These are phyloP conservation scores for Xylaria curta DNA, from an alignment of 495 filamentous ascomycete genomes.

Conservation along the genomic window DNA sequence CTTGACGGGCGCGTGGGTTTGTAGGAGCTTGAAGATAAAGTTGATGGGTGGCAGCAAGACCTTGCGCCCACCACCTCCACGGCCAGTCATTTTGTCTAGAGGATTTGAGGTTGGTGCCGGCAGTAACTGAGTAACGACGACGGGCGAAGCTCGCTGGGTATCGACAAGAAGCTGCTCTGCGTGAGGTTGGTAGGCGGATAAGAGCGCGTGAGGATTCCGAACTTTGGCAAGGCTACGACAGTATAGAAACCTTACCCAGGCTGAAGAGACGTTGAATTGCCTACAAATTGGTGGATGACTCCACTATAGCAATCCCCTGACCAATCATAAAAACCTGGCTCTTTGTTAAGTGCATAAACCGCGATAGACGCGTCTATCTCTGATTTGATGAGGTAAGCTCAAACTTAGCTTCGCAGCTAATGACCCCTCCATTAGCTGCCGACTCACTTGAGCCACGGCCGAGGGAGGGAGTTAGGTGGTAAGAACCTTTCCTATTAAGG, in stretches of 20 bases:
- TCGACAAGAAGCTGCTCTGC: conserved; percentile 17
- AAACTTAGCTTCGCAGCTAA: background rate
- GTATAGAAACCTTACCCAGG: conserved; percentile 1
- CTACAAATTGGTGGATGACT: background rate
- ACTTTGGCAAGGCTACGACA: conserved; percentile 33
- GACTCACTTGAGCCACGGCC: background rate
- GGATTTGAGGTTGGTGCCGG: background rate
- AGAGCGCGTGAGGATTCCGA: conserved; percentile 14
- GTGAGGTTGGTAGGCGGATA: conserved; percentile 14
- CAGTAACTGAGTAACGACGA: background rate
- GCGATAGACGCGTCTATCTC: conserved; percentile 6
- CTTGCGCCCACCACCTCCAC: conserved; percentile 80
- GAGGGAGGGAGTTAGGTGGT: background rate
- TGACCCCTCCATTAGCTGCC: conserved; percentile 2
- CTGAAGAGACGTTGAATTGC: conserved; percentile 1
- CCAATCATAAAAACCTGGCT: background rate
- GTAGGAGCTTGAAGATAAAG: conserved; percentile 96
- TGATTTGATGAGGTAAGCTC: background rate
- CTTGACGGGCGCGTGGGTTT: conserved; percentile 78
- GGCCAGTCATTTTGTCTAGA: conserved; percentile 71
- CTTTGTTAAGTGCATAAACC: conserved; percentile 7
- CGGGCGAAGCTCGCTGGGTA: background rate
- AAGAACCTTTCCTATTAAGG: background rate
- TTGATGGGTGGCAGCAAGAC: conserved; percentile 97
- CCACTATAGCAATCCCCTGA: background rate